Conservation (phyloP, 768 basidiomycete species). For the Suillus ampliporus region DNA sequence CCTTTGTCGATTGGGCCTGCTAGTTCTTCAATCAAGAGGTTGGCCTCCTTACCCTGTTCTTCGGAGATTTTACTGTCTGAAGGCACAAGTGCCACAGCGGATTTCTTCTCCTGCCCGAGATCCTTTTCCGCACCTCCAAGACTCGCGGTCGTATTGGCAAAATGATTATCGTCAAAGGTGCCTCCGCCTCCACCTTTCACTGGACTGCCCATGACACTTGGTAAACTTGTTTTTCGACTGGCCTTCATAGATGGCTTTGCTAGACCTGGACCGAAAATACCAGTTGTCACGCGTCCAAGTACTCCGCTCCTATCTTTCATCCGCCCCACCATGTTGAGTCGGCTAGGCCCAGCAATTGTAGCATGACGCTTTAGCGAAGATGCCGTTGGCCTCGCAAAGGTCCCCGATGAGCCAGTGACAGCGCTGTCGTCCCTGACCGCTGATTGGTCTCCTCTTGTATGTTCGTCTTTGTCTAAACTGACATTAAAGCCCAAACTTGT, state of each 20-base stretch:
- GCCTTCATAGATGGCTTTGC: conserved; percentile 30
- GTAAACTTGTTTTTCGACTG: conserved; percentile 51
- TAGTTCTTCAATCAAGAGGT: conserved; percentile 19
- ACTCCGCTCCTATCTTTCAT: conserved; percentile 5
- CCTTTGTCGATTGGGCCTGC: conserved; percentile 24
- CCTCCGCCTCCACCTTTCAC: conserved; percentile 42
- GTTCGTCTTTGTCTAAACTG: conserved; percentile 19
- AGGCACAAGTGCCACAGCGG: conserved; percentile 12
- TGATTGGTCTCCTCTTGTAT: conserved; percentile 9
- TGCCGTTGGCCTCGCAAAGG: conserved; percentile 36
- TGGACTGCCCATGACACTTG: conserved; percentile 51
- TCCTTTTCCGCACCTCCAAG: conserved; percentile 7
- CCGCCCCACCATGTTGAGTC: conserved; percentile 10
- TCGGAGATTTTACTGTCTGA: conserved; percentile 22
- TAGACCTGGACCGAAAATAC: conserved; percentile 29
- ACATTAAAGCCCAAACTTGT: conserved; percentile 68
- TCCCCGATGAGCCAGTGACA: conserved; percentile 13
- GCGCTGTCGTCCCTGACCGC: conserved; percentile 30
- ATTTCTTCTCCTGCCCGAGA: conserved; percentile 10
- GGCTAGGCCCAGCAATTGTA: conserved; percentile 18
- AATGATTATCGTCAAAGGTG: conserved; percentile 1
- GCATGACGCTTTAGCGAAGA: conserved; percentile 35
- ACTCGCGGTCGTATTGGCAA: not conserved
- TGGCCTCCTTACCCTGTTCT: conserved; percentile 13
- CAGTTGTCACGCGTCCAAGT: conserved; percentile 17